These are phyloP conservation scores for Rhizoclosmatium globosum DNA, from an alignment of 192 early-diverging fungal species.

Conservation along the genomic window DNA sequence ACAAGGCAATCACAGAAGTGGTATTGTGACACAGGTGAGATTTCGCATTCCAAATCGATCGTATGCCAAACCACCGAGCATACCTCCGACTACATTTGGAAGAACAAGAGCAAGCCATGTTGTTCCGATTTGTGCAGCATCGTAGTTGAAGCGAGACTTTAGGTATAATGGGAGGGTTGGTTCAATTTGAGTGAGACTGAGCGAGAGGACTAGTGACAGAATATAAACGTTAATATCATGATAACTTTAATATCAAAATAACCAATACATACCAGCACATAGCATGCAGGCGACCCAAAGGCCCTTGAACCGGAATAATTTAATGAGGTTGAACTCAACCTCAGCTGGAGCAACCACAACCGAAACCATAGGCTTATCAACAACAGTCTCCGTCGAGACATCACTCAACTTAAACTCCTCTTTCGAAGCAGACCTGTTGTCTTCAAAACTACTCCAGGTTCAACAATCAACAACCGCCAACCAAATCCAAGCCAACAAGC, in stretches of 20 bases:
- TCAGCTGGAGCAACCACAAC: background rate
- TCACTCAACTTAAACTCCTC: background rate
- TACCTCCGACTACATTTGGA: slow-evolving; percentile 21
- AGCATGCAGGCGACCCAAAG: background rate
- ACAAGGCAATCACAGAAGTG: background rate
- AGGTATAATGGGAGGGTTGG: slow-evolving; percentile 37
- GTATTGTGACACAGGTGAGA: background rate
- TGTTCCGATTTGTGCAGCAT: slow-evolving; percentile 26
- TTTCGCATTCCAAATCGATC: slow-evolving; percentile 16
- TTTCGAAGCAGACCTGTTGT: background rate
- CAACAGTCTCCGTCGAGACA: background rate
- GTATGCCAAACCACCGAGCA: slow-evolving; percentile 23
- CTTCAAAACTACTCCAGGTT: background rate
- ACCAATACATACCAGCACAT: background rate
- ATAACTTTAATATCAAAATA: background rate
- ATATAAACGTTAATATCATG: background rate
- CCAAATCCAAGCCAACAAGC: slow-evolving; percentile 20
- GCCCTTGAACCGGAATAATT: background rate
- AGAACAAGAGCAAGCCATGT: slow-evolving; percentile 29
- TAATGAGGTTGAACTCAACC: background rate
- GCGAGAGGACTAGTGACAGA: background rate
- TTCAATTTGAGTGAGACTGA: slow-evolving; percentile 32
- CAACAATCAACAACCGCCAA: slow-evolving; percentile 30
- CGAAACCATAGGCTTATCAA: background rate
- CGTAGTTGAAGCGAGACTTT: slow-evolving; percentile 16